Evolutionary conservation across 164 flowering plant genomes (phyloP).

Genomic region (Paratinospora sagittata): DNA sequence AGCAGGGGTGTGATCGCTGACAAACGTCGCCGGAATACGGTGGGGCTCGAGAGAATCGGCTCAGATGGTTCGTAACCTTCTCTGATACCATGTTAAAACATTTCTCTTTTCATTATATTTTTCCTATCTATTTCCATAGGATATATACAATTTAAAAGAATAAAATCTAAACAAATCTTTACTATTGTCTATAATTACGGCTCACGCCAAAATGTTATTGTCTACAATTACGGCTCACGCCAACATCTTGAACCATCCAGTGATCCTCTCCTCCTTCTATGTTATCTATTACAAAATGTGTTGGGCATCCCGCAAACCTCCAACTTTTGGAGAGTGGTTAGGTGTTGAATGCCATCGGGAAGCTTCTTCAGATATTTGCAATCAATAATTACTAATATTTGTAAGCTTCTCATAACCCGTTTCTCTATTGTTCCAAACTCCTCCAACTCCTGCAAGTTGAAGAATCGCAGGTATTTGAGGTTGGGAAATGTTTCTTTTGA

Average conservation of each 20-base stretch:
- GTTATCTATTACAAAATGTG: background rate
- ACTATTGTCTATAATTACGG: too few species aligned
- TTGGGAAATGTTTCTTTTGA: background rate
- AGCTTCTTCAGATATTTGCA: background rate
- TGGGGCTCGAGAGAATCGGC: too few species aligned
- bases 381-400: background rate
- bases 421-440: background rate
- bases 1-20: too few species aligned
- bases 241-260: background rate
- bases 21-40: too few species aligned
- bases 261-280: background rate
- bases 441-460: background rate
- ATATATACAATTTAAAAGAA: too few species aligned
- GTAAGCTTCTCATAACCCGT: background rate
- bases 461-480: background rate
- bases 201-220: too few species aligned
- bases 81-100: too few species aligned
- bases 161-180: too few species aligned
- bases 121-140: too few species aligned
- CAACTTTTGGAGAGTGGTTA: background rate
- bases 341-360: background rate
- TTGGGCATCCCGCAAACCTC: background rate
- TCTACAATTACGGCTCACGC: too few species aligned
- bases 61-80: too few species aligned
- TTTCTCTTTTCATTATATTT: too few species aligned